A percentile compares a stretch with the other conserved stretches of the same genome.
These are phyloP conservation scores for Boletus subparvulus DNA, from an alignment of 768 basidiomycete genomes.

Conservation along the genomic window DNA sequence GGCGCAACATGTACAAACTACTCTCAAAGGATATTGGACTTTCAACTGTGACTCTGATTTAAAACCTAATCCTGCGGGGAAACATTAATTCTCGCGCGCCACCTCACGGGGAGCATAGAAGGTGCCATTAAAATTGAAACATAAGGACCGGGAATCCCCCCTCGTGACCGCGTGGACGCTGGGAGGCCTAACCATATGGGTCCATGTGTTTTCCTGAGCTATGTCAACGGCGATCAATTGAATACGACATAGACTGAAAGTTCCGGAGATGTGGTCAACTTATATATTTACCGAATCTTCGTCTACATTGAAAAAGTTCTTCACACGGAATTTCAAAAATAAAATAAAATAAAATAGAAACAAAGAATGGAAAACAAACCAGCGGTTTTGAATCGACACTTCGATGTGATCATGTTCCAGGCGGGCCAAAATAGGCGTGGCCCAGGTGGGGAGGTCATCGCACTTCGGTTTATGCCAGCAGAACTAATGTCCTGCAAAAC, in stretches of 20 bases:
- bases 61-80: conserved; percentile 19
- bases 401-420: conserved; percentile 4
- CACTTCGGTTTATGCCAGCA: conserved; percentile 10
- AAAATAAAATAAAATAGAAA: conserved; percentile 16
- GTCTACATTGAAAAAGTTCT: conserved; percentile 11
- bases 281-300: conserved; percentile 1
- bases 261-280: conserved; percentile 24
- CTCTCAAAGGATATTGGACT: conserved; percentile 54
- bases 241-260: conserved; percentile 32
- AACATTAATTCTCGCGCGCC: conserved; percentile 3
- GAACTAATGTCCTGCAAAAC: conserved; percentile 12
- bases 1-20: conserved; percentile 34
- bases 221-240: conserved; percentile 37
- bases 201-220: conserved; percentile 30
- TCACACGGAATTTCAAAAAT: conserved; percentile 19
- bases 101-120: conserved; percentile 10
- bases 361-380: conserved; percentile 20
- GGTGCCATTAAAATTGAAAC: conserved; percentile 13
- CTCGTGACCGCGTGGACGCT: conserved; percentile 25
- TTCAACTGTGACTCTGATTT: conserved; percentile 41
- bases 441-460: conserved; percentile 1
- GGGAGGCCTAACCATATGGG: conserved; percentile 31
- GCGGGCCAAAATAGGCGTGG: conserved; percentile 10
- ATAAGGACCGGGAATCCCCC: conserved; percentile 13
- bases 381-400: background rate